Percentiles rank a stretch among this genome's conserved stretches.
phyloP scores from a whole-genome alignment of 148 eudicot genomes.

The Bassia scoparia region DNA sequence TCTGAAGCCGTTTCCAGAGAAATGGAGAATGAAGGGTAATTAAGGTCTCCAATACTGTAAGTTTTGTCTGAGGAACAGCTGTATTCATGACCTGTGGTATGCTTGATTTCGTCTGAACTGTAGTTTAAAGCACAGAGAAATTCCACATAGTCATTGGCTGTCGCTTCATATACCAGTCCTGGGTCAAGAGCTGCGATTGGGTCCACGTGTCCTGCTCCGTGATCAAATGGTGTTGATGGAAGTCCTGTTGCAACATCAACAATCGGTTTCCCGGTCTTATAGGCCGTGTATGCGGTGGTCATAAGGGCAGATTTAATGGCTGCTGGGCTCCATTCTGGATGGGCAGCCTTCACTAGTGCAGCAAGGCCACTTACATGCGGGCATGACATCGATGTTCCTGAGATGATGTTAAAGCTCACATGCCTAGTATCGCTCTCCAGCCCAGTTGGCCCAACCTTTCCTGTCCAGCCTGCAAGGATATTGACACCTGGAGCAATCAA shows the following conservation, averaged over 20 bases:
- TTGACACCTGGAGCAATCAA: conserved; percentile 84
- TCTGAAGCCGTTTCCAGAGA: conserved; percentile 53
- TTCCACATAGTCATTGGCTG: conserved; percentile 48
- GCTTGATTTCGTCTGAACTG: conserved; percentile 44
- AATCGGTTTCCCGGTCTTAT: conserved; percentile 50
- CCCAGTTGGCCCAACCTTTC: conserved; percentile 58
- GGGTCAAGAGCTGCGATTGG: conserved; percentile 72
- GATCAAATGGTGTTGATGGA: conserved; percentile 61
- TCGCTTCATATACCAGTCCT: conserved; percentile 69
- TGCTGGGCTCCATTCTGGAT: conserved; percentile 81
- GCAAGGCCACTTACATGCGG: conserved; percentile 86
- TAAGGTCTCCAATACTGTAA: conserved; percentile 52
- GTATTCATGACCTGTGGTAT: conserved; percentile 32
- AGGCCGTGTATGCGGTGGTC: conserved; percentile 71
- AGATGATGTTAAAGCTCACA: conserved; percentile 72
- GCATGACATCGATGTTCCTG: conserved; percentile 96
- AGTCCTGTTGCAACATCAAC: conserved; percentile 55
- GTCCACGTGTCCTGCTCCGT: conserved; percentile 80
- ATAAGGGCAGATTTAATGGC: conserved; percentile 77
- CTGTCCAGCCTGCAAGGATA: conserved; percentile 84
- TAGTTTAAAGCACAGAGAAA: conserved; percentile 80
- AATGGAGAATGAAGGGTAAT: conserved; percentile 76
- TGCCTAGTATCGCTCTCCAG: conserved; percentile 48
- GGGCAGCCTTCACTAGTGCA: conserved; percentile 65
- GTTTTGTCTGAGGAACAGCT: conserved; percentile 42